Evolutionary conservation across 1,284 basidiomycete species (phyloP).

Genomic region (Fistulinella staudtii): DNA sequence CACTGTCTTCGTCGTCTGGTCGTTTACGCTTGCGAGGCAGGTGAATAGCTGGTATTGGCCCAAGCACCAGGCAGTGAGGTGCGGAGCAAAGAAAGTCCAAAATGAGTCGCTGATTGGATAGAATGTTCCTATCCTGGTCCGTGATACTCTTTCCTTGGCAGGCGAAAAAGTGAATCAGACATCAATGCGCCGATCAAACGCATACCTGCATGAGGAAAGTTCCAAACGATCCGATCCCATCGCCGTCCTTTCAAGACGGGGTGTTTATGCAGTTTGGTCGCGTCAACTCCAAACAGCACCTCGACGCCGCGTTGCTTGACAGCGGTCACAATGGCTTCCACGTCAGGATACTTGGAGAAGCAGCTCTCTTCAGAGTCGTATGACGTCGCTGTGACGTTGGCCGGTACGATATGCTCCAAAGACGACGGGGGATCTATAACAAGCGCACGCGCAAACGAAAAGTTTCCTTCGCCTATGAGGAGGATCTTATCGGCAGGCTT

Average conservation of each 20-base stretch:
- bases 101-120: slow-evolving; percentile 87
- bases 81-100: slow-evolving; percentile 82
- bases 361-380: slow-evolving; percentile 82
- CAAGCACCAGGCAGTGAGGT: slow-evolving; percentile 57
- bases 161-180: slow-evolving; percentile 6
- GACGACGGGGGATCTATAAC: slow-evolving; percentile 49
- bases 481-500: slow-evolving; percentile 73
- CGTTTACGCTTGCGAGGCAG: slow-evolving; percentile 43
- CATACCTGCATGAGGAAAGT: slow-evolving; percentile 93
- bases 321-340: slow-evolving; percentile 54
- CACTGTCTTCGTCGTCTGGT: slow-evolving; percentile 42
- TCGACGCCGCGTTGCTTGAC: slow-evolving; percentile 62
- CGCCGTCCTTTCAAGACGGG: slow-evolving; percentile 50
- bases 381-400: slow-evolving; percentile 80
- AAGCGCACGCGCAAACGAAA: slow-evolving; percentile 85
- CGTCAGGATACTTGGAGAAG: slow-evolving; percentile 83
- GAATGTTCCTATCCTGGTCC: slow-evolving; percentile 92
- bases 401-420: slow-evolving; percentile 55
- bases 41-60: slow-evolving; percentile 48
- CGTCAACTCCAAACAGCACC: slow-evolving; percentile 85
- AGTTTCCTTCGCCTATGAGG: slow-evolving; percentile 94
- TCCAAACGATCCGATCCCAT: slow-evolving; percentile 88
- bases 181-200: background rate
- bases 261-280: slow-evolving; percentile 66
- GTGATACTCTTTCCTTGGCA: slow-evolving; percentile 83